Evolutionary conservation across 192 early-diverging fungal species (phyloP), one percentile per base, ranked within the genome.

Genomic region (Backusella sp.): DNA sequence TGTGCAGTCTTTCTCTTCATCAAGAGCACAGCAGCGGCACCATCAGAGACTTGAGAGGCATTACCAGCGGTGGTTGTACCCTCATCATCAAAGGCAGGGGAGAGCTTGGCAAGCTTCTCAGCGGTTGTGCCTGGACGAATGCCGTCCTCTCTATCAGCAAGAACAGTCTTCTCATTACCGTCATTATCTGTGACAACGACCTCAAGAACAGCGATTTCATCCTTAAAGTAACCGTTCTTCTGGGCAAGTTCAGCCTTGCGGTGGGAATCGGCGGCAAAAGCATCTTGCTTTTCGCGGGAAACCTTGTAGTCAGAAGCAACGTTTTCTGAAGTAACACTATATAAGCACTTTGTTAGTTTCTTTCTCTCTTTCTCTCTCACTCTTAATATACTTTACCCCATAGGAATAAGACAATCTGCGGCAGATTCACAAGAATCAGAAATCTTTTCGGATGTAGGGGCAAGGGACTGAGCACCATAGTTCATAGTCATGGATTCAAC

Each of bases 61-160:
- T 95, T 95, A 68, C 91, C 90, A 12, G 97, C 96, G 34, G 97
- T 99, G 62, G 98, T 96, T 3, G 96, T 94, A 70, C 97, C 97
- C 30, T 90, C 88, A 46, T 87, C 90, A 66, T 91, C 78, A 87
- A 99, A 99, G 14, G 94, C 94, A 17, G 96, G 94, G 70, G 92
- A 92, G 78, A 98, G 88, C 56, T 92, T 88, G 72, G 94, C 89
- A 23, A 99, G 85, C 84, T 99, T 99, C 42, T 92, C 92, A 36
- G 88, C 84, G 74, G 96, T 96, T 70, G 93, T 84, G 84, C 91
- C 93, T 7, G 86, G 72, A 19, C 84, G 76, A 70, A 93, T 91
- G 62, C 93, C 93, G 76, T 93, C 92, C 39, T 80, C 76, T 19
- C 74, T 77, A 39, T 94, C 84, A 26, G 90, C 76, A 49, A 86